Percentiles rank a stretch among this genome's conserved stretches.
Conservation (phyloP, 177 flowering plant species). For the Vitis hybrid region DNA sequence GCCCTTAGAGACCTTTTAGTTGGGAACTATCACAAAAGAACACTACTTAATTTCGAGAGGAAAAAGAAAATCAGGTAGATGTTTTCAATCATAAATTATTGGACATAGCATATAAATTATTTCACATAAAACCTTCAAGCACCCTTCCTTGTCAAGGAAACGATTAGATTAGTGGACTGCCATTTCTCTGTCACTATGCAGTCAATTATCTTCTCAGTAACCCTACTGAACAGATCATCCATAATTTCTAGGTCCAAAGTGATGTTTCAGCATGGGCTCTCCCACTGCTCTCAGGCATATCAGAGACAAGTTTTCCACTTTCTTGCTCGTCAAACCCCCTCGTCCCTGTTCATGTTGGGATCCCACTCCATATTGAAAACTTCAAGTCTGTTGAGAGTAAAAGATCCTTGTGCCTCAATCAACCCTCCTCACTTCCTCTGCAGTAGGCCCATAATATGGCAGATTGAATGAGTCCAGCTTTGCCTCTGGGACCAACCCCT, state of each 20-base stretch:
- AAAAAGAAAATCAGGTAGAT: too few species aligned
- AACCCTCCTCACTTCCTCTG: neutral
- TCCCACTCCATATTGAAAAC: conserved; percentile 1
- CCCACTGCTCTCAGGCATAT: conserved; percentile 6
- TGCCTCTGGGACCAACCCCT: neutral
- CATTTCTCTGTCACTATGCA: neutral
- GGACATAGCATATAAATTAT: too few species aligned
- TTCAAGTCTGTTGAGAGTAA: conserved; percentile 4
- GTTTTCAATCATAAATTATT: too few species aligned
- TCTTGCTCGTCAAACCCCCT: neutral
- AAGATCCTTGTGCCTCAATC: conserved; percentile 22
- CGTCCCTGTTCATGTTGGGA: neutral
- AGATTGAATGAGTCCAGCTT: conserved; percentile 18
- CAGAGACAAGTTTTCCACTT: neutral
- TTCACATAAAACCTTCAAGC: too few species aligned
- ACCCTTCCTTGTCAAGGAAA: conserved; percentile 1
- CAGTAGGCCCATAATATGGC: conserved; percentile 15
- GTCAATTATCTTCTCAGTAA: neutral
- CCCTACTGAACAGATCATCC: conserved; percentile 9
- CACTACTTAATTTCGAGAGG: too few species aligned
- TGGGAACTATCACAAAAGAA: too few species aligned
- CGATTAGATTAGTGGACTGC: neutral
- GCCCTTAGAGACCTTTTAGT: too few species aligned
- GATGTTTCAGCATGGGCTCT: conserved; percentile 11
- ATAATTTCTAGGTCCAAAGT: conserved; percentile 17